Evolutionary conservation across 352 stramenopile species (phyloP).

Genomic region (Phytophthora brassicae): DNA sequence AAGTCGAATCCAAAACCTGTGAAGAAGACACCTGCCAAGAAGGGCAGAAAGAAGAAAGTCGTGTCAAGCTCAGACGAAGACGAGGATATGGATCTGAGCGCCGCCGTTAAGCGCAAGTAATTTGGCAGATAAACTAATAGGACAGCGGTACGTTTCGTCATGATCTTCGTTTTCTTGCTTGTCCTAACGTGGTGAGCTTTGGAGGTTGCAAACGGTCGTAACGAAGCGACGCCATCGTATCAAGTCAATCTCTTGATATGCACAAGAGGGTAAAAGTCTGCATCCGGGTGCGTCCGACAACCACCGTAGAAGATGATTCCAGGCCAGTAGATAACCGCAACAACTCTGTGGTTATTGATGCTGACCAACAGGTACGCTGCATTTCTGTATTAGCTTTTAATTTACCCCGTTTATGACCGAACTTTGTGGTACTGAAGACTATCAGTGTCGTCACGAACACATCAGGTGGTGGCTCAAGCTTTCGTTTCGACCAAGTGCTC

Average conservation of each 20-base stretch:
- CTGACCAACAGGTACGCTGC: conserved; percentile 40
- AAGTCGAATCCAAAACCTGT: conserved; percentile 13
- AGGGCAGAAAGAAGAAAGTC: conserved; percentile 47
- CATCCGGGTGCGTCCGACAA: conserved; percentile 57
- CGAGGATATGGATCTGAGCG: conserved; percentile 65
- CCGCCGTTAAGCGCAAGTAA: conserved; percentile 77
- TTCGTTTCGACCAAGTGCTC: conserved; percentile 70
- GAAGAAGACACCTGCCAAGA: conserved; percentile 27
- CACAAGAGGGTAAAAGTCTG: conserved; percentile 76
- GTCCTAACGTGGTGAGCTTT: no score
- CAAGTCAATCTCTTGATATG: conserved; percentile 23
- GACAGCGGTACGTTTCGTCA: conserved; percentile 22
- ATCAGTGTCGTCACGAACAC: conserved; percentile 68
- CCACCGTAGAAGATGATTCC: conserved; percentile 7
- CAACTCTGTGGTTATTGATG: conserved; percentile 45
- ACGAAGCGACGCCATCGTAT: conserved; percentile 19
- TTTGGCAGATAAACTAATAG: conserved; percentile 33
- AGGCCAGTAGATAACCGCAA: conserved; percentile 4
- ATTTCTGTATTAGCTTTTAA: no score
- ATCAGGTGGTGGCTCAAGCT: conserved; percentile 54
- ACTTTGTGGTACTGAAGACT: conserved; percentile 29
- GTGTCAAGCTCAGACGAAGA: conserved; percentile 50
- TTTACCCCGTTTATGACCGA: no score
- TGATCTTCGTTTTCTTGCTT: conserved; percentile 21
- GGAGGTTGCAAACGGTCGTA: conserved; percentile 7